Conservation (phyloP, 1,284 basidiomycete species). For the Takashimella tepidaria region DNA sequence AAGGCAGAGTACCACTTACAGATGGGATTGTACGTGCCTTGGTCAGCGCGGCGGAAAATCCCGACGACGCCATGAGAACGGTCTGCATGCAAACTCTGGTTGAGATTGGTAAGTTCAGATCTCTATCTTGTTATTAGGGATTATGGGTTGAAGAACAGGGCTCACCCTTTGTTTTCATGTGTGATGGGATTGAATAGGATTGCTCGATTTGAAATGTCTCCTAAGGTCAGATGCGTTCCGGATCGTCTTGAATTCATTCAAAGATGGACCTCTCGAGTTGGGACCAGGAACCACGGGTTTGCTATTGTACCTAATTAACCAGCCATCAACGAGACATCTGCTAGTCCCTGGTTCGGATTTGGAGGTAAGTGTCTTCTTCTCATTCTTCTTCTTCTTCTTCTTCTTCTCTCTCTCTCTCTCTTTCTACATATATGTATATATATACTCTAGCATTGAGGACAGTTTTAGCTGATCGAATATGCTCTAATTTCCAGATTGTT, state of each 20-base stretch:
- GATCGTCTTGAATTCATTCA: conserved; percentile 77
- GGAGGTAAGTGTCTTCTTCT: conserved; percentile 58
- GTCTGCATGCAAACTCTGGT: conserved; percentile 84
- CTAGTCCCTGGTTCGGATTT: conserved; percentile 79
- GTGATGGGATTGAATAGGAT: conserved; percentile 50
- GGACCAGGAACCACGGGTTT: conserved; percentile 76
- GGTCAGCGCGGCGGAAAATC: conserved; percentile 86
- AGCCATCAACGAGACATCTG: conserved; percentile 73
- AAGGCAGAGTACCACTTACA: conserved; percentile 28
- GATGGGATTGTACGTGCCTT: conserved; percentile 79
- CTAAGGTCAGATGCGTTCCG: conserved; percentile 76
- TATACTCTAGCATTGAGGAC: too few species aligned
- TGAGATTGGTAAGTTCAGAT: conserved; percentile 67
- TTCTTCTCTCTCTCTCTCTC: too few species aligned
- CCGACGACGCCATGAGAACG: conserved; percentile 80
- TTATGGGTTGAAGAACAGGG: too few species aligned
- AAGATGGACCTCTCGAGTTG: conserved; percentile 81
- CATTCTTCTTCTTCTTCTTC: neutral
- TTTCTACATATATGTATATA: too few species aligned
- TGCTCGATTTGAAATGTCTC: conserved; percentile 81
- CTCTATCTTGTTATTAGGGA: neutral
- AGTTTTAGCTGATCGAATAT: conserved; percentile 3
- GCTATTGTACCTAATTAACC: conserved; percentile 80
- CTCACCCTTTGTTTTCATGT: too few species aligned
- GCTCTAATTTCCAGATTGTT: conserved; percentile 58